Evolutionary conservation across 495 filamentous ascomycete species (phyloP), one percentile per base, ranked within the genome.

Genomic region (Chaetomium cochliodes): DNA sequence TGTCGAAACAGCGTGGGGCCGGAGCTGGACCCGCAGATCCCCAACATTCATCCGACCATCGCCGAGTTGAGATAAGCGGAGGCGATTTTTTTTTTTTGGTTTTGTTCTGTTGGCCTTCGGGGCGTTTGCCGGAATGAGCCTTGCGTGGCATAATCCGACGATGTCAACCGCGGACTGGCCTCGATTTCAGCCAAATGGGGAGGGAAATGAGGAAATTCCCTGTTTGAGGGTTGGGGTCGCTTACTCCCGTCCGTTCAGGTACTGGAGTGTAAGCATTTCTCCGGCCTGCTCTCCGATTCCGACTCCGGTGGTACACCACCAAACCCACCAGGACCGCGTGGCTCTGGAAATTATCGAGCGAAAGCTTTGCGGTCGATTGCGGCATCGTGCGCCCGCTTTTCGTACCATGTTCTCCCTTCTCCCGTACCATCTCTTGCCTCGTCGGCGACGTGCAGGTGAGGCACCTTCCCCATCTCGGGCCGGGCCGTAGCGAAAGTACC

Each of bases 21-120:
- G 54, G 63, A 64, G 28, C 62, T 44, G 66, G 71, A 71, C 74
- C 73, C 75, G 75, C 75, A 77, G 70, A 75, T 77, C 75, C 75
- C 75, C 75, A 77, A 77, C 75, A 74, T 75, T 76, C 61, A 72
- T 72, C 75, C 75, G 75, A 41, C 30, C 33, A 15, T 39, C 20
- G 6, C 55, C 23, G 26, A 9, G 56, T 65, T 61, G 54, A 54
- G 59, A 41, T 37, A 50, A 65, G 63, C 13, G 53, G 53, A 42
- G 39, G 51, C 59, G 15, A 42, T 7, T 30, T 16, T 52, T 51
- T 25, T 41, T 25, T 22, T 41, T 20, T 53, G 55, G 8, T 52
- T 51, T 25, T 41, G 42, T 22, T 41, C 33, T 53, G 55, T 42
- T 58, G 55, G 54, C 7, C 20, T 46, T 58, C 39, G 33, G 33